Evolutionary conservation across 106 monocot species (phyloP), one percentile per base, ranked within the genome.

Genomic region (Dendrobium huoshanense): DNA sequence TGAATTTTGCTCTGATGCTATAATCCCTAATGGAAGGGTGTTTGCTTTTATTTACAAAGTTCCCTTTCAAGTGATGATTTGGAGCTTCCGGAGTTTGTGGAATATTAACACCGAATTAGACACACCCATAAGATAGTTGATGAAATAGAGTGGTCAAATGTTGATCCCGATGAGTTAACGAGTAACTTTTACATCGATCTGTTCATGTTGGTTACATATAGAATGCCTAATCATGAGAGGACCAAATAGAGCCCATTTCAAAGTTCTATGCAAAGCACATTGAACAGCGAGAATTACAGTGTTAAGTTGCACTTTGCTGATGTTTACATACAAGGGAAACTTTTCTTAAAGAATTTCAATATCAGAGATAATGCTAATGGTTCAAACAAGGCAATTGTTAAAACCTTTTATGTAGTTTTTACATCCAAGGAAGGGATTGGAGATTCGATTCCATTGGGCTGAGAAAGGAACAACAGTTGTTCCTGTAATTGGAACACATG

Each of bases 1-100:
- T 84, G 89, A 83, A 47, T 78, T 83, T 86, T 89, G 89, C 54
- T 64, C 73, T 49, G 89, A 86, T 88, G 89, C 95, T 83, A 88
- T 98, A 24, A 88, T 98, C 78, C 91, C 95, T 41, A 98, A 98
- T 88, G 98, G 98, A 83, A 89, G 95, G 87, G 98, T 97, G 67
- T 80, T 94, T 79, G 25, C 87, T 79, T 84, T 84, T 45, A 76
- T 44, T 20, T 82, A 86, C 75, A 88, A 43, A 17, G 84, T 77
- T 56, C 51, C 89, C 9, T 95, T 81, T 67, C 86, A 78, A 91
- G 89, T 81, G 92, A 95, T 83, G 98, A 95, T 91, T 86, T 98
- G 54, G 83, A 65, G 68, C 92, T 98, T 79, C 80, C 95, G 25
- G 92, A 98, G 77, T 87, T 89, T 77, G 77, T 98, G 48, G 98